Conservation (phyloP, 306 rosid genomes). For the Vicia sativa region DNA sequence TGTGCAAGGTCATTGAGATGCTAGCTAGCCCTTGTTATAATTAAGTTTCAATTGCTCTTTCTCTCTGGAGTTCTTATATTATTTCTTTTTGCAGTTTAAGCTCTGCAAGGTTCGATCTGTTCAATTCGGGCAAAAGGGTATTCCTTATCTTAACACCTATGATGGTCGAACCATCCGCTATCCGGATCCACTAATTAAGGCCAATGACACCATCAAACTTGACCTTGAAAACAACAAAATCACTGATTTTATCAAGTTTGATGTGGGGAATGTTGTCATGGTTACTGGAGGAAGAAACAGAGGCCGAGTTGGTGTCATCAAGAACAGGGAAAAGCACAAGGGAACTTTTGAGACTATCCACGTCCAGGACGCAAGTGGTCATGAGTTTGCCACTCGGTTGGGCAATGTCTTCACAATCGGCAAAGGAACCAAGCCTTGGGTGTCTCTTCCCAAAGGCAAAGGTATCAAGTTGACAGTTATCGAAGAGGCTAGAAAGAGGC, state of each 20-base stretch:
- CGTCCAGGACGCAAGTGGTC: constrained; percentile 72
- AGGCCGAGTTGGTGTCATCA: constrained; percentile 75
- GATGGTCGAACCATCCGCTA: constrained; percentile 83
- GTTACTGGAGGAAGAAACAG: constrained; percentile 80
- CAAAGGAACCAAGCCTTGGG: constrained; percentile 56
- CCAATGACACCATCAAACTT: constrained; percentile 81
- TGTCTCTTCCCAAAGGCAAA: constrained; percentile 67
- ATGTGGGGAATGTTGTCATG: constrained; percentile 79
- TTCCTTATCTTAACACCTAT: constrained; percentile 69
- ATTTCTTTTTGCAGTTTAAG: constrained; percentile 49
- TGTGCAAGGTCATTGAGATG: not conserved
- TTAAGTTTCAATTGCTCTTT: not conserved
- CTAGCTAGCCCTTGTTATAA: not conserved
- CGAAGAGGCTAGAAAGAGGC: constrained; percentile 77
- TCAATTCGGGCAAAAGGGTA: constrained; percentile 74
- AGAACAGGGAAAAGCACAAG: constrained; percentile 72
- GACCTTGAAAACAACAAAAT: constrained; percentile 71
- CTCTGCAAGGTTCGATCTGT: constrained; percentile 78
- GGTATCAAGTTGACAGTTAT: constrained; percentile 74
- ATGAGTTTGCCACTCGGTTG: constrained; percentile 67
- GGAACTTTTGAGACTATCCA: constrained; percentile 72
- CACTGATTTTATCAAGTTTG: constrained; percentile 66
- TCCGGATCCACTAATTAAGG: constrained; percentile 76
- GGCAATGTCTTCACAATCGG: constrained; percentile 65
- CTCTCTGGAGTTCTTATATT: not conserved